Conservation (phyloP, 257 asterid genomes). For the Lycium ferocissimum region DNA sequence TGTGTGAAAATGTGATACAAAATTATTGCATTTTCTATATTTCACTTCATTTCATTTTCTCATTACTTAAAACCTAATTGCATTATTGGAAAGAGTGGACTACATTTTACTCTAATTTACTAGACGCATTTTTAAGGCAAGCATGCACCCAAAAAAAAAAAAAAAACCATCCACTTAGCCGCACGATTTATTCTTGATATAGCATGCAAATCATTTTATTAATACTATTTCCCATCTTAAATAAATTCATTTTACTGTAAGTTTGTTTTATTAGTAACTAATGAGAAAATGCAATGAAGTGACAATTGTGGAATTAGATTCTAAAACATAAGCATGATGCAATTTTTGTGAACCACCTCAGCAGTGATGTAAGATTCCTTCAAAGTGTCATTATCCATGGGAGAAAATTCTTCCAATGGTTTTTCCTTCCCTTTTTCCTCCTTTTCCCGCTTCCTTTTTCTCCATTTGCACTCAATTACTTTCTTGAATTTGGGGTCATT, state of each 20-base stretch:
- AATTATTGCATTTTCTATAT: too few species aligned
- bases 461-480: background rate
- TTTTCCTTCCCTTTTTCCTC: background rate
- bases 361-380: slow-evolving; percentile 21
- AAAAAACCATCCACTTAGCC: background rate
- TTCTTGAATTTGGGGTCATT: background rate
- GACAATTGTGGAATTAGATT: background rate
- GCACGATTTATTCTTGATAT: background rate
- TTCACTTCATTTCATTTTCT: too few species aligned
- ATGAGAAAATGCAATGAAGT: background rate
- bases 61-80: too few species aligned
- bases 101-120: background rate
- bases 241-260: too few species aligned
- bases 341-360: background rate
- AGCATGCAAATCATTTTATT: background rate
- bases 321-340: background rate
- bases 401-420: background rate
- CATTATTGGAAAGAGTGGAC: background rate
- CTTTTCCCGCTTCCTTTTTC: background rate
- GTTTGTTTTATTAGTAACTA: too few species aligned
- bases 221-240: background rate
- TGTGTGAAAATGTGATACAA: background rate
- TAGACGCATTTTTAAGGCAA: background rate
- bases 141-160: background rate
- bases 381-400: background rate